Percentiles rank a stretch among this genome's conserved stretches.
Conservation (phyloP, 2,329 filamentous ascomycete species). For the Penicillium janthinellum region DNA sequence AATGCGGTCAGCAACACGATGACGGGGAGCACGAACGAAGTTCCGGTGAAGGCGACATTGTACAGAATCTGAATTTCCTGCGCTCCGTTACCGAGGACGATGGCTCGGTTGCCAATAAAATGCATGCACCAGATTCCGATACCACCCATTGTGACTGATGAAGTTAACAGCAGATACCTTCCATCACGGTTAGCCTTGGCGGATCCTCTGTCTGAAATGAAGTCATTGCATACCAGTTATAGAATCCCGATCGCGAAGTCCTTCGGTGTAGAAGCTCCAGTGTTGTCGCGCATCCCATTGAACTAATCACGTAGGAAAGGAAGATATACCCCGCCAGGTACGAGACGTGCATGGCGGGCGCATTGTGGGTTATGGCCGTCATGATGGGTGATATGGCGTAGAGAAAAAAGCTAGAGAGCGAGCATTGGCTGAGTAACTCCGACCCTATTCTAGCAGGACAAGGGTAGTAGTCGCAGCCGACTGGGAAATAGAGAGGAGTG, state of each 20-base stretch:
- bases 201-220: background rate
- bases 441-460: background rate
- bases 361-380: conserved; percentile 17
- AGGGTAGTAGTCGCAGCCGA: background rate
- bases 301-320: conserved; percentile 69
- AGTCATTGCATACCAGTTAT: conserved; percentile 62
- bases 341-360: conserved; percentile 19
- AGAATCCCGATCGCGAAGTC: conserved; percentile 67
- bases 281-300: conserved; percentile 74
- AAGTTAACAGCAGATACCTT: conserved; percentile 64
- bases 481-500: background rate
- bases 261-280: conserved; percentile 79
- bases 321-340: conserved; percentile 65
- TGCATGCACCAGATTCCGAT: conserved; percentile 80
- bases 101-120: conserved; percentile 79
- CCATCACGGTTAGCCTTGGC: background rate
- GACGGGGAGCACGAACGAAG: conserved; percentile 81
- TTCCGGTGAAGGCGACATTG: conserved; percentile 68
- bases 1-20: conserved; percentile 73
- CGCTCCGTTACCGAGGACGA: conserved; percentile 67
- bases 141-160: conserved; percentile 71
- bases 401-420: background rate
- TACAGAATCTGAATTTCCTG: conserved; percentile 71
- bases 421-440: background rate
- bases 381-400: conserved; percentile 19